A percentile compares a stretch with the other conserved stretches of the same genome.
Conservation (phyloP, 768 basidiomycete species). For the Paxillus involutus region DNA sequence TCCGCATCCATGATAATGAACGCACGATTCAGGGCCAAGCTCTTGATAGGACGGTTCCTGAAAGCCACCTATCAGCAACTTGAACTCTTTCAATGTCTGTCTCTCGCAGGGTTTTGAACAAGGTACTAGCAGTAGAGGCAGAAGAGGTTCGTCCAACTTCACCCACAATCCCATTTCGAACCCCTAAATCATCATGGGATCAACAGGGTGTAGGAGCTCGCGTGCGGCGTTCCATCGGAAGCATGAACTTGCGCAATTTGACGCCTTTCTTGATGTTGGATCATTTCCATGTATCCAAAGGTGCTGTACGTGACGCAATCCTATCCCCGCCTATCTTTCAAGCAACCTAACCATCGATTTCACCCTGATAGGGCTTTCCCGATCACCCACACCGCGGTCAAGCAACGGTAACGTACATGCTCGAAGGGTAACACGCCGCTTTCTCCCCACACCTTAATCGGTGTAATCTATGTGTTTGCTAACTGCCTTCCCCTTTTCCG, state of each 20-base stretch:
- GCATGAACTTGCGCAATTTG: conserved; percentile 68
- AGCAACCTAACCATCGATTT: neutral
- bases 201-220: conserved; percentile 73
- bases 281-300: conserved; percentile 70
- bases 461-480: neutral
- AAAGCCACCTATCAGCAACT: no score
- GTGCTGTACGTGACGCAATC: conserved; percentile 51
- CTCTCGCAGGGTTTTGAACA: conserved; percentile 73
- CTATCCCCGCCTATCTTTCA: neutral
- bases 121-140: conserved; percentile 74
- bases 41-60: conserved; percentile 86
- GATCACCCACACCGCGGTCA: conserved; percentile 95
- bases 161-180: neutral
- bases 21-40: conserved; percentile 60
- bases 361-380: conserved; percentile 67
- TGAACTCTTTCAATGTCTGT: conserved; percentile 18
- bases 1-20: conserved; percentile 2
- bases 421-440: conserved; percentile 57
- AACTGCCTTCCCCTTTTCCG: neutral
- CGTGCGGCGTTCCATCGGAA: conserved; percentile 87
- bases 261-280: conserved; percentile 92
- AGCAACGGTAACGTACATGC: conserved; percentile 86
- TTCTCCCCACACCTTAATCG: neutral
- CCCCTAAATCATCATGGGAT: neutral
- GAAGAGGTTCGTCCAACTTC: conserved; percentile 52